Conservation (phyloP, 805 yeast species). For the Jamesozyma spencerorum region DNA sequence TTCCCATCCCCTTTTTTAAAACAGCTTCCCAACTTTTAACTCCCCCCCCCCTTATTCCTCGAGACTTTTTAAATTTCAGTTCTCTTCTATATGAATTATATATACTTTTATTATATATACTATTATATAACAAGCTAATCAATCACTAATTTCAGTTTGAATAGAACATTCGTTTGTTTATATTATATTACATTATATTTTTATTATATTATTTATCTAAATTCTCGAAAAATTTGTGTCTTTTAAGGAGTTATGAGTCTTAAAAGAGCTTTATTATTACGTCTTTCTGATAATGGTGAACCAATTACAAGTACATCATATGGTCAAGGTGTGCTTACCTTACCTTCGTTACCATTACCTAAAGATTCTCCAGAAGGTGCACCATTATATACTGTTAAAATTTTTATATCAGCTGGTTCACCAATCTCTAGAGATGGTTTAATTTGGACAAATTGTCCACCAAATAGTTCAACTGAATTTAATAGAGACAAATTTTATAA, state of each 20-base stretch:
- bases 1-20: too few species aligned
- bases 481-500: constrained; percentile 49
- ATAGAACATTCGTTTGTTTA: too few species aligned
- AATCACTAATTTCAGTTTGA: too few species aligned
- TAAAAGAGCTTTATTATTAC: constrained; percentile 29
- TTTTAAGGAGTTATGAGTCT: neutral
- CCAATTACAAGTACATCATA: constrained; percentile 26
- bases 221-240: too few species aligned
- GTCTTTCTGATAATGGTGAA: constrained; percentile 31
- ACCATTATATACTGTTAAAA: constrained; percentile 41
- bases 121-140: too few species aligned
- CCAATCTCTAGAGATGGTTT: constrained; percentile 60
- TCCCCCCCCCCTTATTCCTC: too few species aligned
- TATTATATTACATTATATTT: too few species aligned
- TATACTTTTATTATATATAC: too few species aligned
- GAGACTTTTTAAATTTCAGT: too few species aligned
- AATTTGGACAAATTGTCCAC: constrained; percentile 68
- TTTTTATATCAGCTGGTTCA: constrained; percentile 69
- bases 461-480: constrained; percentile 34
- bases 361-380: constrained; percentile 32
- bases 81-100: too few species aligned
- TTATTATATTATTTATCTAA: too few species aligned
- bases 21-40: too few species aligned
- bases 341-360: constrained; percentile 35
- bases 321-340: constrained; percentile 33